Evolutionary conservation across 495 filamentous ascomycete genomes (phyloP).

Genomic region (Hypoxylon fragiforme): DNA sequence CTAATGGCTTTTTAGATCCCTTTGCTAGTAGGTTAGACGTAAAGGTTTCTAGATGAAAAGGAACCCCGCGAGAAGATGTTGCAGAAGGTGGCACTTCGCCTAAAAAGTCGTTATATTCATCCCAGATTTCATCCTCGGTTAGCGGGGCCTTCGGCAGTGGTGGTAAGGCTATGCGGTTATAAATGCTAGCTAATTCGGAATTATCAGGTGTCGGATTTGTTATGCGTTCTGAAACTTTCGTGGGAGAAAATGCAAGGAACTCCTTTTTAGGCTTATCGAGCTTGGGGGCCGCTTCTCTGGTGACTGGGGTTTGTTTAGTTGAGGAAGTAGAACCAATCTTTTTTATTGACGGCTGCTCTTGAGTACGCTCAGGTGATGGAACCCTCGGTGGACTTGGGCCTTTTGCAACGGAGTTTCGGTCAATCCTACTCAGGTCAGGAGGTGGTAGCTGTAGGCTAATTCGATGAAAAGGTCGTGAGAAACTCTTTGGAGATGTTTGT

Average conservation of each 20-base stretch:
- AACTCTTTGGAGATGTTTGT: constrained; percentile 74
- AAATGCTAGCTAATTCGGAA: constrained; percentile 54
- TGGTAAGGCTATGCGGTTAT: constrained; percentile 62
- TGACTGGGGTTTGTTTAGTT: constrained; percentile 24
- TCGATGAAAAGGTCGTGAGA: constrained; percentile 76
- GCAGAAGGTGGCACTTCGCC: constrained; percentile 66
- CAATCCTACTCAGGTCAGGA: constrained; percentile 42
- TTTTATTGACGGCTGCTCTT: constrained; percentile 28
- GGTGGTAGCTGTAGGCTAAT: constrained; percentile 42
- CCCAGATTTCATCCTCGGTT: constrained; percentile 89
- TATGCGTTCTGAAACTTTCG: constrained; percentile 69
- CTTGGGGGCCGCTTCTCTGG: constrained; percentile 23
- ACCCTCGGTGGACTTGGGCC: constrained; percentile 50
- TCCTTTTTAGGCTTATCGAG: constrained; percentile 34
- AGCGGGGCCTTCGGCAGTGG: constrained; percentile 60
- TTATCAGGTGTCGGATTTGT: constrained; percentile 62
- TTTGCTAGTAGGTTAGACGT: constrained; percentile 35
- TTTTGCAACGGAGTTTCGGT: constrained; percentile 51
- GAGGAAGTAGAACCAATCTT: constrained; percentile 25
- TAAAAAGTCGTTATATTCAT: constrained; percentile 89
- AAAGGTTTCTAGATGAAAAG: constrained; percentile 51
- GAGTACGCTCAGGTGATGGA: constrained; percentile 41
- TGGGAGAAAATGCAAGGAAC: constrained; percentile 74
- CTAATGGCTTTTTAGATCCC: constrained; percentile 39
- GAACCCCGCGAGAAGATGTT: constrained; percentile 47